Base-by-base conservation (phyloP, 768 basidiomycete species). In the Suillus tomentosus region DNA sequence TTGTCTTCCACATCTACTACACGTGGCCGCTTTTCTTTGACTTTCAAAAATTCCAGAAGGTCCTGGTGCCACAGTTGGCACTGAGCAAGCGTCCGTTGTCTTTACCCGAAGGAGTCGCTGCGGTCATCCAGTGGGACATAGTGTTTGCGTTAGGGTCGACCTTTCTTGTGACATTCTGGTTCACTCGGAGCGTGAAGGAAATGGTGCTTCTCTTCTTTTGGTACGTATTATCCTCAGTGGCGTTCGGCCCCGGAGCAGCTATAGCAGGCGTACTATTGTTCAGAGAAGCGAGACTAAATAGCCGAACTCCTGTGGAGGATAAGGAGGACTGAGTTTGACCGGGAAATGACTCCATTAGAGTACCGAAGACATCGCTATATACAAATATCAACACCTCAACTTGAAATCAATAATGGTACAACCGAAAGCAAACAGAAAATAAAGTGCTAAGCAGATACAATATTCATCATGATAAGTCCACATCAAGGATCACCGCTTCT, bases 121-220 rank as follows among this genome's bases (percentile, higher is more conserved):
- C 83, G 61, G 76, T 87, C 50, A 73, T 86, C 47, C 81, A 85
- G 67, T 87, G 84, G 84, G 85, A 87, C 65, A 51, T 76, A 17
- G 64, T 74, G 27, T 76, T 86, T 27, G 78, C 76, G 1, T 72
- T 78, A 42, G 65, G 68, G 17, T 79, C 84, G 3, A 73, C 77
- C 1, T 70, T 81, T n/a, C 63, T 86, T 9, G 80, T 77, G 11
- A 78, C 82, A 10, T 71, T 86, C 8, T 87, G 85, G 84, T 82
- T 84, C 69, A 76, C 78, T 19, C 69, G 71, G 11, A 77, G 69
- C 56, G 4, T 68, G 10, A 68, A 68, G 59, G 75, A 81, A 61
- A 60, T 79, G 8, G 19, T 79, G 8, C 55, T 53, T 17, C 71
- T 87, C 22, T 36, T 79, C 27, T 63, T 73, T 9, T 87, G 85